Base-by-base conservation (phyloP, 176 grass and related monocot species). In the Carex parvula region DNA sequence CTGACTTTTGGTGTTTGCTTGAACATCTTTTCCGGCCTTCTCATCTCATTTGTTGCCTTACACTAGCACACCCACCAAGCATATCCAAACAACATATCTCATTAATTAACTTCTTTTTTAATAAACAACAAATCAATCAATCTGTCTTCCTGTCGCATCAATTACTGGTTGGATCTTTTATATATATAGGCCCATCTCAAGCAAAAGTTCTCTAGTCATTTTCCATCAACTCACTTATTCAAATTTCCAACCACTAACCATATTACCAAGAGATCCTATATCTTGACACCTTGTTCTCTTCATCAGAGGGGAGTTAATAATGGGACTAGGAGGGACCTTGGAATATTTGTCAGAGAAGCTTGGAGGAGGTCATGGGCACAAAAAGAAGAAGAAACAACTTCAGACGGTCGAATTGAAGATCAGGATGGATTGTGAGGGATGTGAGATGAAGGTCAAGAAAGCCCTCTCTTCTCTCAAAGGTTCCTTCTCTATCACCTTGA, bases 391-490 rank as follows among this genome's bases (percentile, higher is more conserved):
- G 91, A 92, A 80, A 82, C 91, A 90, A 71, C 78, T 91, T 58
- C 89, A 94, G 87, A 91, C 92, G 0, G 84, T 94, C 72, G 92
- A 91, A 82, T 80, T 94, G 64, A 91, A 94, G 79, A 72, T 94
- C 82, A 87, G 85, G 89, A 94, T 94, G 92, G 92, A 94, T 70
- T 94, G 92, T 6, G 92, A 94, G 22, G 92, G 92, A 6, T 94
- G 92, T 33, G 92, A 94, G 64, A 81, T 88, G 32, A 94, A 94
- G 83, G 87, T 94, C 85, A 91, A 84, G 77, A 94, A 87, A 81
- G 82, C 87, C 46, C 70, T 94, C n/a, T 88, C 84, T 77, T 84
- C 80, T 61, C 81, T 94, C 84, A 89, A 88, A 91, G 92, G 92
- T 91, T 62, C 9, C 64, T 42, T 32, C 18, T 74, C 64, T 7